Conservation (phyloP, 495 filamentous ascomycete genomes). For the Lasiosphaeria ovina region DNA sequence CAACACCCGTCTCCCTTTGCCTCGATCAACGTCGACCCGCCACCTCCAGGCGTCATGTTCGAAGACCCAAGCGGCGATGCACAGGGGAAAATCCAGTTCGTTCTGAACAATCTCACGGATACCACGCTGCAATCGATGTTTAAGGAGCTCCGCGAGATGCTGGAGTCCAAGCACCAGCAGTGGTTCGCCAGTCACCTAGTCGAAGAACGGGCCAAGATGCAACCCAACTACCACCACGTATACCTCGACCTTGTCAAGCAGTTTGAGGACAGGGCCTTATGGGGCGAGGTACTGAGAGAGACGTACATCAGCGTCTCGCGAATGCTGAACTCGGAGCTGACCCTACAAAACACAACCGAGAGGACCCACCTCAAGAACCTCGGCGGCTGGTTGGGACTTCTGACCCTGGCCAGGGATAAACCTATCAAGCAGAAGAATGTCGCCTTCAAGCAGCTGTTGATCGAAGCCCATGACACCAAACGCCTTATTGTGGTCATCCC, state of each 20-base stretch:
- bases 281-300: constrained; percentile 86
- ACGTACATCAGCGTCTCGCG: constrained; percentile 83
- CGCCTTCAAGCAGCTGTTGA: constrained; percentile 89
- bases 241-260: constrained; percentile 87
- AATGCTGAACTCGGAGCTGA: constrained; percentile 84
- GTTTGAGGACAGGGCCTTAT: constrained; percentile 74
- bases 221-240: constrained; percentile 90
- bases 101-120: constrained; percentile 92
- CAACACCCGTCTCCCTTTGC: constrained; percentile 60
- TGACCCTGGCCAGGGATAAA: constrained; percentile 92
- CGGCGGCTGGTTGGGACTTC: constrained; percentile 84
- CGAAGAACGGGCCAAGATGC: constrained; percentile 91
- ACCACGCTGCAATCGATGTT: constrained; percentile 82
- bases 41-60: constrained; percentile 56
- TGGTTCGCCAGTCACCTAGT: constrained; percentile 98
- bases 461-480: constrained; percentile 88
- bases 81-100: constrained; percentile 92
- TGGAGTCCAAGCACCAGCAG: constrained; percentile 79
- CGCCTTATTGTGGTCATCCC: constrained; percentile 88
- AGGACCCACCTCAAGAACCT: constrained; percentile 87
- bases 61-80: constrained; percentile 80
- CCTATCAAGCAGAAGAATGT: constrained; percentile 96
- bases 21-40: constrained; percentile 71
- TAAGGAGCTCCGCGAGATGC: constrained; percentile 69
- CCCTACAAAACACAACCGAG: constrained; percentile 74